phyloP scores from a whole-genome alignment of 202 grass and related monocot species.

The Bolboschoenoplectus hybrid region DNA sequence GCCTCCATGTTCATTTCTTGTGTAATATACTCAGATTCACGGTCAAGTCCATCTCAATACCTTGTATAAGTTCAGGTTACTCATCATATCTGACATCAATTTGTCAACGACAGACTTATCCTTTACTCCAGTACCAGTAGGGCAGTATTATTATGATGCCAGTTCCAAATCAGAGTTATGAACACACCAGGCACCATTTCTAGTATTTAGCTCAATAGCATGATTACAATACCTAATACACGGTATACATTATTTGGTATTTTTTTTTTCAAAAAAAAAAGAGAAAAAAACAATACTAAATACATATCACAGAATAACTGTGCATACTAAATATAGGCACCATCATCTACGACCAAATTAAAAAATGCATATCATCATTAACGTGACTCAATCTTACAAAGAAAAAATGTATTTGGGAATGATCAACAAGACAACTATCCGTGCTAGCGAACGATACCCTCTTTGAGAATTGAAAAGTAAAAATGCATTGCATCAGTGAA shows the following conservation, averaged over 20 bases:
- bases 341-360: not conserved
- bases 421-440: conserved; percentile 7
- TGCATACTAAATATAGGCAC: not conserved
- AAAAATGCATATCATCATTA: conserved; percentile 8
- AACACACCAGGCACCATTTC: not conserved
- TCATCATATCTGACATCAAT: not conserved
- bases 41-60: not conserved
- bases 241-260: no score
- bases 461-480: conserved; percentile 19
- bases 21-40: not conserved
- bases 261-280: no score
- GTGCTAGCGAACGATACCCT: not conserved
- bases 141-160: not conserved
- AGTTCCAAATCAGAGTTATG: not conserved
- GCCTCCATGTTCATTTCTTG: no score
- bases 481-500: conserved; percentile 41
- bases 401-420: not conserved
- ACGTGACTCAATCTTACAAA: not conserved
- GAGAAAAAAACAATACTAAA: no score
- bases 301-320: not conserved
- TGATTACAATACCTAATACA: not conserved
- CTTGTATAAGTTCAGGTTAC: not conserved
- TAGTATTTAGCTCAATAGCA: conserved; percentile 4
- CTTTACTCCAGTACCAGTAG: not conserved
- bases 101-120: not conserved